Percentiles rank a stretch among this genome's conserved stretches.
Evolutionary conservation across 345 rosid species (phyloP).

Genomic region (Clarkia xantiana): DNA sequence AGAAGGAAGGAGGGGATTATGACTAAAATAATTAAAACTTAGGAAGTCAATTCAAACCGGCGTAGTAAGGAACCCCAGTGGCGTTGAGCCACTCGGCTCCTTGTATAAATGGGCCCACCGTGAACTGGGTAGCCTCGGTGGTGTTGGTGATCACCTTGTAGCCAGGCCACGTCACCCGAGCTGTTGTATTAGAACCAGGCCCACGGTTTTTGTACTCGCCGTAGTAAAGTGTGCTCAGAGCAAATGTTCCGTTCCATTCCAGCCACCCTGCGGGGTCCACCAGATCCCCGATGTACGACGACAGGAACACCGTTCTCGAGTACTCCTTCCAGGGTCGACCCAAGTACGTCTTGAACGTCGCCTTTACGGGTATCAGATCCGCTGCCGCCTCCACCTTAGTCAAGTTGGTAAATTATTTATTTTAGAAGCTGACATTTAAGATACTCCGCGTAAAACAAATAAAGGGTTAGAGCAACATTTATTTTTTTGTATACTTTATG

Average conservation of each 20-base stretch:
- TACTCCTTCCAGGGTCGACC: constrained; percentile 76
- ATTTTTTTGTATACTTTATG: too few species aligned
- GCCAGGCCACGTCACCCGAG: constrained; percentile 68
- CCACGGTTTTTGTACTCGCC: constrained; percentile 72
- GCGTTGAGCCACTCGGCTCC: constrained; percentile 57
- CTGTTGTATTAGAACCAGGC: constrained; percentile 43
- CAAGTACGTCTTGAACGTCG: constrained; percentile 33
- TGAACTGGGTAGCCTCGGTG: constrained; percentile 42
- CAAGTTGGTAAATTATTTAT: too few species aligned
- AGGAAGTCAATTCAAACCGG: constrained; percentile 12
- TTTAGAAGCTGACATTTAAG: too few species aligned
- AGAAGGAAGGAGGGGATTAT: too few species aligned
- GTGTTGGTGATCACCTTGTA: constrained; percentile 29
- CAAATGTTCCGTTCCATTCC: constrained; percentile 45
- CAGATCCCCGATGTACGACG: constrained; percentile 41
- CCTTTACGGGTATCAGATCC: constrained; percentile 40
- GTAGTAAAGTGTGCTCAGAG: constrained; percentile 42
- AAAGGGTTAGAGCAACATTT: too few species aligned
- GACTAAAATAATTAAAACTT: too few species aligned
- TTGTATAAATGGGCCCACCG: constrained; percentile 39
- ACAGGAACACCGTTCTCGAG: constrained; percentile 51
- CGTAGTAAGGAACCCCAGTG: constrained; percentile 31
- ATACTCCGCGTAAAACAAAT: too few species aligned
- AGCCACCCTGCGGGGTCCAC: constrained; percentile 67
- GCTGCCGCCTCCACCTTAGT: constrained; percentile 26